A percentile compares a stretch with the other conserved stretches of the same genome.
phyloP scores from a whole-genome alignment of 129 eudicot species.

The Centaurea solstitialis region DNA sequence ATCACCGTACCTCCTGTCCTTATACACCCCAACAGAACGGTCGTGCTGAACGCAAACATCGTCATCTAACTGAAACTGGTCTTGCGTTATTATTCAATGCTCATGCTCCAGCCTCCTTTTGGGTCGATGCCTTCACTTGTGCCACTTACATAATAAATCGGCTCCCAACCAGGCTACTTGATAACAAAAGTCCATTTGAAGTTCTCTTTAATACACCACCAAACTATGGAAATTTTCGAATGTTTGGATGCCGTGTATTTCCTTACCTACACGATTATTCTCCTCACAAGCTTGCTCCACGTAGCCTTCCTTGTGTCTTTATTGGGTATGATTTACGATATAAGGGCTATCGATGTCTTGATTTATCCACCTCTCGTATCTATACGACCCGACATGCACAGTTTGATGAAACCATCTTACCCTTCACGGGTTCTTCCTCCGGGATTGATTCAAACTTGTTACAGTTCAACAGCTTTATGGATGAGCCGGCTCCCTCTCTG shows the following conservation, averaged over 20 bases:
- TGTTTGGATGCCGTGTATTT: not conserved
- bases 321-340: not conserved
- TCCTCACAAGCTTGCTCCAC: no score
- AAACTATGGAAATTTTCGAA: not conserved
- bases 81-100: not conserved
- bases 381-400: not conserved
- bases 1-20: not conserved
- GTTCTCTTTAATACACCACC: not conserved
- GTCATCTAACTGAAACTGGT: not conserved
- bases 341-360: not conserved
- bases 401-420: not conserved
- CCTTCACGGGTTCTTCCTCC: not conserved
- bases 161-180: no score
- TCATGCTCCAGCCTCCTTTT: no score
- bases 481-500: no score
- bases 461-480: no score
- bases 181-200: no score
- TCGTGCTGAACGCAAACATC: not conserved
- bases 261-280: not conserved
- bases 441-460: no score
- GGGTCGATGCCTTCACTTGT: no score
- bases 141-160: no score
- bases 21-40: not conserved
- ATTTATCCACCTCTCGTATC: not conserved
- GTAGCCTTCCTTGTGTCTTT: not conserved